Base-by-base conservation (phyloP, 2,329 filamentous ascomycete genomes). In the Zymoseptoria crescenta region DNA sequence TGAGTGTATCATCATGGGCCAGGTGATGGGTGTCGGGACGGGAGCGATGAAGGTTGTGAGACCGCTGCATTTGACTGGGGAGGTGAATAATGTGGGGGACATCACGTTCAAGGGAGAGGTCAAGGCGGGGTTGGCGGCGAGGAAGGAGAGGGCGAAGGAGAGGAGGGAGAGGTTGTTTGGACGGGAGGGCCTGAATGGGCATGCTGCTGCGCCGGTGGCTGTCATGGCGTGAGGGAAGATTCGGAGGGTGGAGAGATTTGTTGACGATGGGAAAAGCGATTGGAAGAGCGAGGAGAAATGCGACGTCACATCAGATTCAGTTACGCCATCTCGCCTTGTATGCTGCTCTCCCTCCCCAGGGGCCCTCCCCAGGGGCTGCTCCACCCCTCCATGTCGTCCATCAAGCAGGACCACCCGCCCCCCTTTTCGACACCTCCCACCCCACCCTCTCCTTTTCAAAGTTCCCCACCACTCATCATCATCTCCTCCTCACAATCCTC, bases 1-100 rank as follows among this genome's bases (percentile, higher is more conserved):
- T 57, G 94, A 99, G 77, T 95, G 91, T 75, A 97, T 99, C 71
- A 99, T 99, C 72, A 94, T 97, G 87, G 94, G 94, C 16, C 93
- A 97, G 80, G 92, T 87, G 49, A 95, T 97, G 83, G 83, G 83
- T 51, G 80, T 99, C 41, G 94, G 94, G 5, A 99, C 94, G 0
- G 94, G 94, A 4, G 88, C 89, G 1, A 94, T 97, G 81, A 87
- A 95, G 71, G 88, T 97, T 24, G 88, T 96, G 2, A 80, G 92
- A 50, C 82, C 84, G 59, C 75, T 97, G 63, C 87, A 87, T 62
- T 81, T 95, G 61, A 58, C 61, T 19, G 65, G 62, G 10, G 78
- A 78, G 49, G 80, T 84, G 56, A 77, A 78, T 35, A 77, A 88
- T 49, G 58, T 61, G 49, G 62, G 65, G 51, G 49, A 28, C 29